Evolutionary conservation across 2,329 filamentous ascomycete species (phyloP), one percentile per base, ranked within the genome.

Genomic region (Lachnellula subtilissima): DNA sequence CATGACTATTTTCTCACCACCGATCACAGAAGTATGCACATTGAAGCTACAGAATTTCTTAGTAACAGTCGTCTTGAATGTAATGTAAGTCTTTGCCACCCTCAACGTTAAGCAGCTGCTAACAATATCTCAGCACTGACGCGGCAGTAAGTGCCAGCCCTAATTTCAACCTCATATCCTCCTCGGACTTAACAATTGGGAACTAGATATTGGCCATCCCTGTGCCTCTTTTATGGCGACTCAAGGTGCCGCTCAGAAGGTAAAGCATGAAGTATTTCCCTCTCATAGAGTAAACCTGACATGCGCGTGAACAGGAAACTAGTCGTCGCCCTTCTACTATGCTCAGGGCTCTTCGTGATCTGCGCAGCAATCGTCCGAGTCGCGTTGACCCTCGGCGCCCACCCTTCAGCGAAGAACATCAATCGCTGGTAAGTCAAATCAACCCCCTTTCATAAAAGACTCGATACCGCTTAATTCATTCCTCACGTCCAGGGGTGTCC

Each of bases 321-420:
- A 37, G 35, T 57, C 35, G 51, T 61, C 49, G 46, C 17, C 14
- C n/a, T 57, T 36, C 54, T 57, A 9, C 52, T 61, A 35, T 57
- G 51, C 23, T 60, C 57, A 15, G 61, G 56, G 56, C 37, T 32
- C 59, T 57, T 60, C 50, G 47, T 57, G 61, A 40, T 54, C 40
- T n/a, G 47, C 53, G 50, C 57, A 54, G 46, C 50, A 46, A 47
- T 65, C 37, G 46, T 60, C 53, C 50, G 61, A 48, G 48, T 52
- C 40, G 39, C 64, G 56, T 43, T 60, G 28, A 43, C 58, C 39
- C 23, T 67, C 59, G 23, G 65, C 62, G 14, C 56, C 57, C 43
- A 84, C 75, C 62, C 61, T 15, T 60, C 55, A 8, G 57, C 57
- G 8, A 46, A 59, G 4, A 65, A 60, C 37, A 65, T 65, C 52